Evolutionary conservation across 2,329 filamentous ascomycete species (phyloP).

Genomic region (Massarina eburnea): DNA sequence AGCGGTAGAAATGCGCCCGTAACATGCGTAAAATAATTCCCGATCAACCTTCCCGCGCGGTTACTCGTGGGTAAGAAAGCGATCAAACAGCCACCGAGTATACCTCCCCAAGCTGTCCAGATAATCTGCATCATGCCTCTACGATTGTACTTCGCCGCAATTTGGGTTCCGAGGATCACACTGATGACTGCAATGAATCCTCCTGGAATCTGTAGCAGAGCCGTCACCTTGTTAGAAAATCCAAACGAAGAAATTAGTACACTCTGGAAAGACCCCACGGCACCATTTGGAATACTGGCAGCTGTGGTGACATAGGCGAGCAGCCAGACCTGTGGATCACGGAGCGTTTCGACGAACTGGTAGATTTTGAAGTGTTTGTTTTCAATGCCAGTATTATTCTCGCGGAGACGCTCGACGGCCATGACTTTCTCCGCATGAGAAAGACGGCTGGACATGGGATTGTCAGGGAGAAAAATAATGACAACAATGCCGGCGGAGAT

Average conservation of each 20-base stretch:
- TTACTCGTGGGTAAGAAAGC: conserved; percentile 14
- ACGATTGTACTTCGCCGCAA: conserved; percentile 14
- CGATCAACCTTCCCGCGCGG: conserved; percentile 15
- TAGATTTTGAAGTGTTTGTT: conserved; percentile 49
- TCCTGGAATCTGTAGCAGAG: conserved; percentile 38
- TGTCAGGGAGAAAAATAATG: conserved; percentile 43
- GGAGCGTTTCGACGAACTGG: conserved; percentile 48
- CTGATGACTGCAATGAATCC: conserved; percentile 16
- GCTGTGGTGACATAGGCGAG: conserved; percentile 26
- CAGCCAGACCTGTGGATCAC: conserved; percentile 44
- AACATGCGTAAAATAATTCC: conserved; percentile 22
- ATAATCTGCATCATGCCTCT: conserved; percentile 15
- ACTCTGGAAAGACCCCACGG: conserved; percentile 31
- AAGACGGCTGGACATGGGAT: conserved; percentile 40
- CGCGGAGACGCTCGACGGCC: conserved; percentile 38
- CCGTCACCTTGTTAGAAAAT: conserved; percentile 57
- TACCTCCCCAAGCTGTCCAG: conserved; percentile 13
- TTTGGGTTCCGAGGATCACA: conserved; percentile 12
- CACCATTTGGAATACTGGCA: conserved; percentile 37
- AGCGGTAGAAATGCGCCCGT: conserved; percentile 18
- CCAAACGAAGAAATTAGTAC: conserved; percentile 37
- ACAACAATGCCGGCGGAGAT: conserved; percentile 21
- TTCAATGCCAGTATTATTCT: conserved; percentile 52
- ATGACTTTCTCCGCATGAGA: conserved; percentile 37
- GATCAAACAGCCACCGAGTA: conserved; percentile 14